phyloP scores from a whole-genome alignment of 1,284 basidiomycete genomes.

The Earliella scabrosa region DNA sequence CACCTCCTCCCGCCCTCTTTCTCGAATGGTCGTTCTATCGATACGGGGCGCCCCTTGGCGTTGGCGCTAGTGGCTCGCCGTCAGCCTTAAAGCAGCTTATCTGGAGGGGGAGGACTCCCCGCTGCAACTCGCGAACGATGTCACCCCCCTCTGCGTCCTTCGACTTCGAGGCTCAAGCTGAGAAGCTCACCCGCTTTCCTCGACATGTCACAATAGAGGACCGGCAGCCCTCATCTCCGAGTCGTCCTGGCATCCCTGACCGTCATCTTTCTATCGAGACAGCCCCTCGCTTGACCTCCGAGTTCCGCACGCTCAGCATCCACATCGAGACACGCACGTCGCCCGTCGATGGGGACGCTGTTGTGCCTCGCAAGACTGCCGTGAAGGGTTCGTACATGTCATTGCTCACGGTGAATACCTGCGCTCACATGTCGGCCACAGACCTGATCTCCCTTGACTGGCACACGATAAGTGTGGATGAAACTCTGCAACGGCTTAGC shows the following conservation, averaged over 20 bases:
- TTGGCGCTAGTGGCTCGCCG: not conserved
- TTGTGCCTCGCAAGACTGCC: constrained; percentile 10
- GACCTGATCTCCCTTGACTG: constrained; percentile 53
- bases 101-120: not conserved
- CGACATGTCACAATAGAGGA: constrained; percentile 15
- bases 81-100: not conserved
- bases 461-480: constrained; percentile 47
- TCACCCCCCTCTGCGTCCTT: not conserved
- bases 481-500: constrained; percentile 47
- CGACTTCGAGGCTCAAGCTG: constrained; percentile 16
- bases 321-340: constrained; percentile 22
- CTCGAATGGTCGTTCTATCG: not conserved
- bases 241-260: not conserved
- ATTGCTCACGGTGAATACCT: not conserved
- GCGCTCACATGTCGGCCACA: constrained; percentile 16
- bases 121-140: constrained; percentile 1
- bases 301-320: constrained; percentile 31
- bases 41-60: not conserved
- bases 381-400: constrained; percentile 27
- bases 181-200: constrained; percentile 4
- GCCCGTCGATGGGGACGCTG: not conserved
- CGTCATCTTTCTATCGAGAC: constrained; percentile 7
- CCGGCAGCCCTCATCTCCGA: not conserved
- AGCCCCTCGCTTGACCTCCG: constrained; percentile 24
- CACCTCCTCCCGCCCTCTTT: not conserved